Evolutionary conservation across 148 eudicot genomes (phyloP).

Genomic region (Diospyros lotus): DNA sequence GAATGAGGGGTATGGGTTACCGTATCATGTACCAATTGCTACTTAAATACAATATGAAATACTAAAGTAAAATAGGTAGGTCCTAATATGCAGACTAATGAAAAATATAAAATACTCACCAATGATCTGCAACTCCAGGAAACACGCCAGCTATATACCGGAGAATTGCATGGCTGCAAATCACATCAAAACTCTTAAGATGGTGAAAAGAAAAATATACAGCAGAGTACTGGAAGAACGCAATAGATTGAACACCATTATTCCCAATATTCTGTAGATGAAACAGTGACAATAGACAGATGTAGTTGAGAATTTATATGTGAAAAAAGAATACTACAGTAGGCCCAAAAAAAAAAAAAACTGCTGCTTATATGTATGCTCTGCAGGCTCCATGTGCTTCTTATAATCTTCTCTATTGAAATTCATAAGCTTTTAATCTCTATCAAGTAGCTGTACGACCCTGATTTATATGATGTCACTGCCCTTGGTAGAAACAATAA

Average conservation of each 20-base stretch:
- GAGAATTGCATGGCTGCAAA: constrained; percentile 89
- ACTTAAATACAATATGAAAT: neutral
- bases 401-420: too few species aligned
- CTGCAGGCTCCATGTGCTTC: too few species aligned
- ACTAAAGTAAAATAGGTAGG: neutral
- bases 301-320: too few species aligned
- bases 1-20: too few species aligned
- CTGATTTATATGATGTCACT: too few species aligned
- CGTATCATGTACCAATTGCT: neutral
- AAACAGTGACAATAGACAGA: too few species aligned
- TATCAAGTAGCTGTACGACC: too few species aligned
- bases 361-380: too few species aligned
- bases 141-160: constrained; percentile 69
- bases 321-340: too few species aligned
- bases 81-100: neutral
- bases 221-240: neutral
- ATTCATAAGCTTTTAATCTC: too few species aligned
- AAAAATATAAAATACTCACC: constrained; percentile 43
- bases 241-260: neutral
- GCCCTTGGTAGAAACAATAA: too few species aligned
- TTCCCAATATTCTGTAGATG: neutral
- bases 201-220: neutral
- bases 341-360: too few species aligned
- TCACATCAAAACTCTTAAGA: constrained; percentile 3
- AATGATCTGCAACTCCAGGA: constrained; percentile 92